Base-by-base conservation (phyloP, 371 early-diverging fungal genomes). In the Rhizomucor pusillus region DNA sequence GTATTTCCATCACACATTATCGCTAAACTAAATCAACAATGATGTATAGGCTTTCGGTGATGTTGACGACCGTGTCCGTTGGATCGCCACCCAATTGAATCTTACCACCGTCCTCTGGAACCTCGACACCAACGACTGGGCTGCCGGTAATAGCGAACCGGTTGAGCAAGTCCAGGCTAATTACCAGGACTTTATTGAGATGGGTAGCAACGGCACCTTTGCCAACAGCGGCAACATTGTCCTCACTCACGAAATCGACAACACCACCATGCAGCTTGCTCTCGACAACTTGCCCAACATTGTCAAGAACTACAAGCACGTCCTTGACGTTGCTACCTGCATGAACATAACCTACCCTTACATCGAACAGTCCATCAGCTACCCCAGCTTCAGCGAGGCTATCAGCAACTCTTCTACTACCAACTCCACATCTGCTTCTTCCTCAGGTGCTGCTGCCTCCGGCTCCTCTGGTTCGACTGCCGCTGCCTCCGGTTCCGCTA, bases 41-140 rank as follows among this genome's bases (percentile, higher is more conserved):
- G 29, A 5, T 29, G 29, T 29, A 29, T 60, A 62, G 63, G 69
- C 73, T 43, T 65, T 64, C 48, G 77, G 73, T 66, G 79, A 78
- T 71, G 44, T 78, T 11, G 79, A 78, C 66, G 73, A 78, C 49
- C 73, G 79, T 61, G 79, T 74, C 48, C 79, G 79, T 43, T 71
- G 71, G 73, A 71, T 78, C 52, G 79, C 75, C 52, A 60, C 71
- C 40, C 75, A 74, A 45, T 54, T 78, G 34, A 67, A 65, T 53
- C 56, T 77, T 54, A 71, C 71, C 37, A 71, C 78, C 54, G 65
- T 77, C 39, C 60, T 77, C 52, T 79, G 78, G 78, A 69, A 72
- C 49, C 47, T 69, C 20, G 73, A 75, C 47, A 74, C 77, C 20
- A 64, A 70, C 34, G 79, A 76, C 58, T 76, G 77, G 71, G 60